Conservation (phyloP, 768 basidiomycete species). For the Rhizopogon sp. region DNA sequence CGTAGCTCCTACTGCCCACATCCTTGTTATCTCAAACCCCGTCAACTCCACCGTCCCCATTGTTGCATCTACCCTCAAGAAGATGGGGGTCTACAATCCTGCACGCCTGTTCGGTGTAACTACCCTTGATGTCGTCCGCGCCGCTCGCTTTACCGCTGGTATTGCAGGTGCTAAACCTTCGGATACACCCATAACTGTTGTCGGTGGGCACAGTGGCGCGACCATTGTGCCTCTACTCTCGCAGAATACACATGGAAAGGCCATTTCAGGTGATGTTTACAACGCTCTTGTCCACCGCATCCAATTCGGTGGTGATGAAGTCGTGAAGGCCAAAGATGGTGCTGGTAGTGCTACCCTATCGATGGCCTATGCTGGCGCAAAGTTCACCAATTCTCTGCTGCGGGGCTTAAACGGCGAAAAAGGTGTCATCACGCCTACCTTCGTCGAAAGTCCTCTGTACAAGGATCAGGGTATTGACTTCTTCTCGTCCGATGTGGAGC, state of each 20-base stretch:
- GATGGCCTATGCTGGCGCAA: slow-evolving; percentile 76
- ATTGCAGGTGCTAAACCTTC: slow-evolving; percentile 61
- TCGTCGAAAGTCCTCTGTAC: slow-evolving; percentile 86
- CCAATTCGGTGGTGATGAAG: slow-evolving; percentile 97
- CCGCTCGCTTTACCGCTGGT: slow-evolving; percentile 82
- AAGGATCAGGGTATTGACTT: slow-evolving; percentile 84
- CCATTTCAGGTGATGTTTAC: slow-evolving; percentile 69
- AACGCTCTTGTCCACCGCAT: slow-evolving; percentile 85
- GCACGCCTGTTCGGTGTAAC: slow-evolving; percentile 91
- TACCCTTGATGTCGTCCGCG: slow-evolving; percentile 96
- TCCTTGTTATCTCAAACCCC: slow-evolving; percentile 98
- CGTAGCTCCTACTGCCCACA: slow-evolving; percentile 83
- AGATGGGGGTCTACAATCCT: slow-evolving; percentile 91
- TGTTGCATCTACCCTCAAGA: slow-evolving; percentile 86
- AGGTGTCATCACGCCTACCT: slow-evolving; percentile 72
- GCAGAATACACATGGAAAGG: slow-evolving; percentile 67
- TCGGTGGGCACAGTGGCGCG: slow-evolving; percentile 95
- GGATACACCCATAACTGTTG: slow-evolving; percentile 73
- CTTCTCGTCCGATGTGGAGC: slow-evolving; percentile 93
- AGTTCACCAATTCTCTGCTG: slow-evolving; percentile 58
- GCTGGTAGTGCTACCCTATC: slow-evolving; percentile 72
- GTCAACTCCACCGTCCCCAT: slow-evolving; percentile 99
- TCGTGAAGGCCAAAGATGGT: slow-evolving; percentile 96
- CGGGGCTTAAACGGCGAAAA: slow-evolving; percentile 64
- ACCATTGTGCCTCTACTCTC: slow-evolving; percentile 97